Evolutionary conservation across 1,139 yeast genomes (phyloP), one percentile per base, ranked within the genome.

Genomic region (Blastobotrys apis): DNA sequence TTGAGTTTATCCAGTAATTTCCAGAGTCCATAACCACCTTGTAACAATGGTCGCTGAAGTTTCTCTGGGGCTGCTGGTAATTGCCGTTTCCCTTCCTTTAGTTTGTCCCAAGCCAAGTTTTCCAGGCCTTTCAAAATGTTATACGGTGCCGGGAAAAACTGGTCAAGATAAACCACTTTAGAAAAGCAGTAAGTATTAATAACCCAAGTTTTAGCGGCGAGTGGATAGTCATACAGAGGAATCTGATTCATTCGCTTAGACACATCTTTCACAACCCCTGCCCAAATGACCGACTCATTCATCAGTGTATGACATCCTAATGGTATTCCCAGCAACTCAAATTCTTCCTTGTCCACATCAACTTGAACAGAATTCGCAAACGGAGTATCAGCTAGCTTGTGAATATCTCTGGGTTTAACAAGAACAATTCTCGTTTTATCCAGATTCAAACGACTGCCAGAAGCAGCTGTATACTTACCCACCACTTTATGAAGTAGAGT

Each of bases 131-230:
- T 25, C 12, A 8, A 8, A 8, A 8, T 25, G 27, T 25, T 25
- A 8, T 12, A 25, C 10, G 27, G 33, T n/a, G n/a, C n/a, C n/a
- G n/a, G 33, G 15, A 30, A 12, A 15, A 26, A 27, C 5, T 27
- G 33, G 13, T 26, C 40, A 21, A 17, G 29, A 19, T 27, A 37
- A 12, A 37, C 33, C 12, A 37, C 19, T 16, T 37, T 37, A 5
- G 33, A 37, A 6, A 37, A 17, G 10, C 26, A 23, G 21, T 17
- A 37, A 17, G 33, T 27, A 19, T 37, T 37, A 15, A 27, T 27
- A 4, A 20, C 40, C 20, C 29, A 37, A 10, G 10, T 10, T 27
- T 27, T 33, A 10, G 33, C 33, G 4, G 25, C 33, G 3, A 16
- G 16, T 12, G 33, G 40, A 3, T 17, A 20, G 4, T 17, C 12